A percentile compares a stretch with the other conserved stretches of the same genome.
Evolutionary conservation across 805 yeast species (phyloP).

Genomic region (Wickerhamomyces queroliae): DNA sequence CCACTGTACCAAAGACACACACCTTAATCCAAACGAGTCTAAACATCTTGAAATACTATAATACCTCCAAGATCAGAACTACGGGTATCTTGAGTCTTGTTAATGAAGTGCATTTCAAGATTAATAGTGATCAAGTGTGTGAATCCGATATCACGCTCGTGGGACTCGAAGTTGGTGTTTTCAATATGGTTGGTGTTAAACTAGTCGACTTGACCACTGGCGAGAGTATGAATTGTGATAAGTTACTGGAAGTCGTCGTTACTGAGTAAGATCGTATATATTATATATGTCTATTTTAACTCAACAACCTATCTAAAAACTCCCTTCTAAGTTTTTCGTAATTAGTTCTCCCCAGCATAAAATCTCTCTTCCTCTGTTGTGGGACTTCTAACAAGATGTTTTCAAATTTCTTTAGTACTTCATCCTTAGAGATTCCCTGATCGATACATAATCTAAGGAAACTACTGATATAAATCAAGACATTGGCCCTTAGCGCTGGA

Average conservation of each 20-base stretch:
- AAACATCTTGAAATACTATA: constrained; percentile 28
- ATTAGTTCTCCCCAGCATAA: constrained; percentile 16
- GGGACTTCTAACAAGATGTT: constrained; percentile 26
- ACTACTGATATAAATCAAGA: constrained; percentile 32
- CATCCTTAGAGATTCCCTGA: constrained; percentile 17
- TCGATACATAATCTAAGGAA: constrained; percentile 30
- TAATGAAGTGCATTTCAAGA: constrained; percentile 59
- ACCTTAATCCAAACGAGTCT: constrained; percentile 16
- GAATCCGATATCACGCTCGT: constrained; percentile 57
- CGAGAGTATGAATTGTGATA: constrained; percentile 66
- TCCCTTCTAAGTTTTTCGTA: constrained; percentile 26
- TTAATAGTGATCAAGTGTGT: constrained; percentile 52
- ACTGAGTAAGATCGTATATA: constrained; percentile 10
- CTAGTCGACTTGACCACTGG: constrained; percentile 59
- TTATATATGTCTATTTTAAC: constrained; percentile 1
- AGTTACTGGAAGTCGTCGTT: constrained; percentile 63
- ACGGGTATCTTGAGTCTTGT: constrained; percentile 58
- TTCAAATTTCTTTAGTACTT: constrained; percentile 23
- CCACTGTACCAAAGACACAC: constrained; percentile 21
- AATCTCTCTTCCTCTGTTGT: constrained; percentile 22
- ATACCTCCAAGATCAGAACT: constrained; percentile 32
- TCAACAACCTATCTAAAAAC: constrained; percentile 22
- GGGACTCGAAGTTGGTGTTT: constrained; percentile 62
- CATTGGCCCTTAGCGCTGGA: constrained; percentile 36
- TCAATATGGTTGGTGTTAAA: constrained; percentile 57